Conservation (phyloP, 352 stramenopile genomes). For the Lagenidium sp. region DNA sequence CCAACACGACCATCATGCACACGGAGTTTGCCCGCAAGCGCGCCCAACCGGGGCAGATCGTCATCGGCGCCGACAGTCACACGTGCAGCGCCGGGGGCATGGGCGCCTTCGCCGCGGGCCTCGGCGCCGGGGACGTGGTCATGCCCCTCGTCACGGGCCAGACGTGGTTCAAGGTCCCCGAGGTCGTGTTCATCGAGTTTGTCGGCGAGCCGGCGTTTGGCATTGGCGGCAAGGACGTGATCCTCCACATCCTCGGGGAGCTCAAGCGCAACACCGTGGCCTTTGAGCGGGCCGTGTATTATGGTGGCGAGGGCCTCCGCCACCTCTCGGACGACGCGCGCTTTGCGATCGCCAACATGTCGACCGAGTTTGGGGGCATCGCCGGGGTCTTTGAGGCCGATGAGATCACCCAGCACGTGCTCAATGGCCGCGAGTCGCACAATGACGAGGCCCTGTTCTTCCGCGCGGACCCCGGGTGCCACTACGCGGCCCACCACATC, state of each 20-base stretch:
- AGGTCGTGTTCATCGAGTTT: constrained; percentile 76
- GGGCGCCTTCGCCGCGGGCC: constrained; percentile 60
- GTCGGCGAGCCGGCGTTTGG: constrained; percentile 49
- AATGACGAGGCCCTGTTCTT: constrained; percentile 72
- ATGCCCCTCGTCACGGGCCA: constrained; percentile 78
- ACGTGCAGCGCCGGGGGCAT: constrained; percentile 71
- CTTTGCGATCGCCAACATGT: constrained; percentile 81
- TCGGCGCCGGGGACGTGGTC: constrained; percentile 70
- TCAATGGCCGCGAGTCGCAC: constrained; percentile 41
- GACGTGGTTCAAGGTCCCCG: constrained; percentile 81
- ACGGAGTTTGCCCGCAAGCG: constrained; percentile 74
- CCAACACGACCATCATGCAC: constrained; percentile 85
- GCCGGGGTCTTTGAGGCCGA: constrained; percentile 75
- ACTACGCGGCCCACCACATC: constrained; percentile 63
- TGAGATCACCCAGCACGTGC: constrained; percentile 55
- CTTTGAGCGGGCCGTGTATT: constrained; percentile 75
- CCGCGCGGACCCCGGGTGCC: constrained; percentile 47
- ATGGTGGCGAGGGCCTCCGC: constrained; percentile 48
- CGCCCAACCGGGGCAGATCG: constrained; percentile 74
- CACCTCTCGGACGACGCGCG: constrained; percentile 69
- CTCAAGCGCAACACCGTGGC: constrained; percentile 80
- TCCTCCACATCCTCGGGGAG: constrained; percentile 67
- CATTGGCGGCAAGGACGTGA: constrained; percentile 77
- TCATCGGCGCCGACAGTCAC: constrained; percentile 74
- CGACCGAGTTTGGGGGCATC: constrained; percentile 74